A percentile compares a stretch with the other conserved stretches of the same genome.
phyloP scores from a whole-genome alignment of 2,329 filamentous ascomycete genomes.

The Aspergillus oerlinghausenensis region DNA sequence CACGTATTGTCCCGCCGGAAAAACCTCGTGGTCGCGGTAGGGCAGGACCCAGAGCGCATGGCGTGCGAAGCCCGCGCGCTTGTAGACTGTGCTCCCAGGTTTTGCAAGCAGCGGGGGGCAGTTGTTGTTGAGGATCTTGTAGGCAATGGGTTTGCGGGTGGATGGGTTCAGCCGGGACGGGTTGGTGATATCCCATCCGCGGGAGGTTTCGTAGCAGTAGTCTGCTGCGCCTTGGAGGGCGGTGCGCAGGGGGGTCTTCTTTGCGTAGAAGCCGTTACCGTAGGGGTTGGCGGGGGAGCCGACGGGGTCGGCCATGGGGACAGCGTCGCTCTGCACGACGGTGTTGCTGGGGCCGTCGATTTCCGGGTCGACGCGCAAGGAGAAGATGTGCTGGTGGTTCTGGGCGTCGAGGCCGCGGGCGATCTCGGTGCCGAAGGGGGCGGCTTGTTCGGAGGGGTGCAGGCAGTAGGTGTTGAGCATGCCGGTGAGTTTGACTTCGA shows the following conservation, averaged over 20 bases:
- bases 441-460: slow-evolving; percentile 69
- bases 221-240: slow-evolving; percentile 46
- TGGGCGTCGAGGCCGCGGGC: slow-evolving; percentile 85
- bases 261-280: slow-evolving; percentile 56
- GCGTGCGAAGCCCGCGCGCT: slow-evolving; percentile 55
- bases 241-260: slow-evolving; percentile 38
- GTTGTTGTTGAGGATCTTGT: slow-evolving; percentile 25
- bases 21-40: slow-evolving; percentile 56
- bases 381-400: slow-evolving; percentile 94
- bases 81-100: slow-evolving; percentile 51
- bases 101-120: slow-evolving; percentile 42
- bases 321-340: slow-evolving; percentile 50
- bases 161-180: slow-evolving; percentile 20
- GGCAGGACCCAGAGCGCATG: slow-evolving; percentile 56
- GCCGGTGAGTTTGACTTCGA: slow-evolving; percentile 82
- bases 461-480: slow-evolving; percentile 87
- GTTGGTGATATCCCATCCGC: slow-evolving; percentile 26
- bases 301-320: slow-evolving; percentile 7
- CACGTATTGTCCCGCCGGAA: slow-evolving; percentile 56
- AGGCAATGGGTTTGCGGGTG: slow-evolving; percentile 22
- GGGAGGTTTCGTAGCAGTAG: slow-evolving; percentile 49
- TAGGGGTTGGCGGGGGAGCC: slow-evolving; percentile 63
- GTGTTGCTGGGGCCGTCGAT: slow-evolving; percentile 80
- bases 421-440: slow-evolving; percentile 84
- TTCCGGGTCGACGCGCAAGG: slow-evolving; percentile 76